phyloP scores from a whole-genome alignment of 352 stramenopile genomes.

The Pythium oligandrum region DNA sequence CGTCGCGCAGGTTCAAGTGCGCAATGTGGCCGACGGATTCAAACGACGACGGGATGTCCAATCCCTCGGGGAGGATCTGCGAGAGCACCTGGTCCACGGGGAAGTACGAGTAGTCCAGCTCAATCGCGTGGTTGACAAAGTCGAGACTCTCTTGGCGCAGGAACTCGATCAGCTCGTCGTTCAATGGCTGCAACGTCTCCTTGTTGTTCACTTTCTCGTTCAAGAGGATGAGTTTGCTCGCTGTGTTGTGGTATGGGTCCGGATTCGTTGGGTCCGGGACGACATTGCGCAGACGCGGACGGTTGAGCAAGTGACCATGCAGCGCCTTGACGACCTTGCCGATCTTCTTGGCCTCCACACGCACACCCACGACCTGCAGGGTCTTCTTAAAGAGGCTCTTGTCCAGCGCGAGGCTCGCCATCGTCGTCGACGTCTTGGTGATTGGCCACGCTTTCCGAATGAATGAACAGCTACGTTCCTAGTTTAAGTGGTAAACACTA shows the following conservation, averaged over 20 bases:
- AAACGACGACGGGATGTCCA: conserved; percentile 92
- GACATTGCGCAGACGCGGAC: conserved; percentile 67
- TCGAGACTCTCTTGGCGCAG: conserved; percentile 48
- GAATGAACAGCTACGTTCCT: too few species aligned
- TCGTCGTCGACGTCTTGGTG: conserved; percentile 3
- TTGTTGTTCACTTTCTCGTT: conserved; percentile 56
- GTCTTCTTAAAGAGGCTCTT: conserved; percentile 70
- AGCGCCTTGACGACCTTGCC: conserved; percentile 63
- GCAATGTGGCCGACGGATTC: conserved; percentile 96
- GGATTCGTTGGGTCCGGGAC: conserved; percentile 60
- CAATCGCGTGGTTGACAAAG: conserved; percentile 63
- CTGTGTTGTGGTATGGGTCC: conserved; percentile 56
- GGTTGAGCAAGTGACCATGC: conserved; percentile 69
- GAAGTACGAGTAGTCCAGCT: conserved; percentile 79
- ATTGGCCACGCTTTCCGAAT: conserved; percentile 1
- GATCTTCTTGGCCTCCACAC: conserved; percentile 81
- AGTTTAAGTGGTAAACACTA: too few species aligned
- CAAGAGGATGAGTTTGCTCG: conserved; percentile 67
- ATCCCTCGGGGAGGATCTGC: conserved; percentile 72
- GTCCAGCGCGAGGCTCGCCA: conserved; percentile 39
- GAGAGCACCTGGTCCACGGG: conserved; percentile 76
- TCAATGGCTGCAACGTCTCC: conserved; percentile 46
- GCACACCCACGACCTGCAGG: conserved; percentile 61
- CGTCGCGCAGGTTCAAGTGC: conserved; percentile 95
- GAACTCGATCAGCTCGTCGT: conserved; percentile 46